Percentiles rank a stretch among this genome's conserved stretches.
These are phyloP conservation scores for Cytospora schulzeri DNA, from an alignment of 2,329 filamentous ascomycete genomes.

Conservation along the genomic window DNA sequence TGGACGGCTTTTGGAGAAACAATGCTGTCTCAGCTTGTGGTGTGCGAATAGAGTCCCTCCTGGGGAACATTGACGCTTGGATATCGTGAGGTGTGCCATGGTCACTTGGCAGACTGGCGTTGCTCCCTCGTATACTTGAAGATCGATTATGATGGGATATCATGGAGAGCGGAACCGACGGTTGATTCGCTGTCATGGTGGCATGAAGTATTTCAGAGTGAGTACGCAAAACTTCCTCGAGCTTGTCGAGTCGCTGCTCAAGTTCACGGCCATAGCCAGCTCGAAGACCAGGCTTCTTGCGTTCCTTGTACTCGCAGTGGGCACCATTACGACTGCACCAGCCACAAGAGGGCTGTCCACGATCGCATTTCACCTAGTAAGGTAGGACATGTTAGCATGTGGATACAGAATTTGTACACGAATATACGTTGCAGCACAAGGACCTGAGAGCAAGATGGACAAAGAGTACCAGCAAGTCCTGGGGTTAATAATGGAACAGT, in stretches of 20 bases:
- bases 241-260: slow-evolving; percentile 70
- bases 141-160: slow-evolving; percentile 37
- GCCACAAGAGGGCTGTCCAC: slow-evolving; percentile 71
- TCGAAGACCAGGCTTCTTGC: slow-evolving; percentile 66
- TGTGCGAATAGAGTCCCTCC: slow-evolving; percentile 52
- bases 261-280: slow-evolving; percentile 73
- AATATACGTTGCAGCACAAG: not conserved
- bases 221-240: slow-evolving; percentile 66
- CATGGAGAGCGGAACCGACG: slow-evolving; percentile 28
- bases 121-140: slow-evolving; percentile 51
- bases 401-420: not conserved
- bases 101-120: slow-evolving; percentile 55
- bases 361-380: slow-evolving; percentile 70
- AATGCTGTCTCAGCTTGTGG: slow-evolving; percentile 58
- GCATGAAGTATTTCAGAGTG: slow-evolving; percentile 69
- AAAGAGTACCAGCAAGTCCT: not conserved
- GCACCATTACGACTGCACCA: slow-evolving; percentile 68
- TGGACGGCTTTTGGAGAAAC: slow-evolving; percentile 63
- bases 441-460: not conserved
- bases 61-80: slow-evolving; percentile 47
- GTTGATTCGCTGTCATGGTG: slow-evolving; percentile 46
- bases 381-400: not conserved
- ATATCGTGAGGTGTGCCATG: slow-evolving; percentile 57
- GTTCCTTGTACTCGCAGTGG: slow-evolving; percentile 67
- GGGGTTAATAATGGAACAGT: slow-evolving; percentile 21